phyloP scores from a whole-genome alignment of 768 basidiomycete genomes.

The Suillus americanus region DNA sequence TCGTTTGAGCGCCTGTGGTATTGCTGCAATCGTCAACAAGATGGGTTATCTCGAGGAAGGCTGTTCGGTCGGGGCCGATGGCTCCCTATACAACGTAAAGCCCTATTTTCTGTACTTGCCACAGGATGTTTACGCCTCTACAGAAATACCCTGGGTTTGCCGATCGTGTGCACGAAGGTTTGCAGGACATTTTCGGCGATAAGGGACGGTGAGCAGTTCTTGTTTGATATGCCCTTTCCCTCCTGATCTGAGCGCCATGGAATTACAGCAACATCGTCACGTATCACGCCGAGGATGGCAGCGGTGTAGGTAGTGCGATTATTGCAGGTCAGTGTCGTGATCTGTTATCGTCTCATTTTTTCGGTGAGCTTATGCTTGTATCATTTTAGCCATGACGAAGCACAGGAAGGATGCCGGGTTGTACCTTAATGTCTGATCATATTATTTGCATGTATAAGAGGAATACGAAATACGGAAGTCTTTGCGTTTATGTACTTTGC shows the following conservation, averaged over 20 bases:
- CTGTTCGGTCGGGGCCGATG: slow-evolving; percentile 89
- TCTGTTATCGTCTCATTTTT: background rate
- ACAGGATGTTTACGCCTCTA: background rate
- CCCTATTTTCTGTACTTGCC: slow-evolving; percentile 11
- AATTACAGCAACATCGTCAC: slow-evolving; percentile 54
- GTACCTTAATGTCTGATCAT: slow-evolving; percentile 47
- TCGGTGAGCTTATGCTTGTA: slow-evolving; percentile 5
- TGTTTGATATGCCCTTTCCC: background rate
- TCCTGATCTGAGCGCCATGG: slow-evolving; percentile 54
- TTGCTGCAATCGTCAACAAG: slow-evolving; percentile 94
- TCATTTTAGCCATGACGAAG: slow-evolving; percentile 81
- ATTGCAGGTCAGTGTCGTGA: slow-evolving; percentile 65
- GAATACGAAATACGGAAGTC: background rate
- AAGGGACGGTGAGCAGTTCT: slow-evolving; percentile 71
- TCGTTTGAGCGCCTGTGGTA: slow-evolving; percentile 89
- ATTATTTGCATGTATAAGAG: background rate
- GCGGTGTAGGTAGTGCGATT: slow-evolving; percentile 94
- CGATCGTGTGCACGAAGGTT: slow-evolving; percentile 88
- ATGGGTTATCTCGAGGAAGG: slow-evolving; percentile 92
- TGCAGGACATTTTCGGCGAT: slow-evolving; percentile 94
- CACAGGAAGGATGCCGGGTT: slow-evolving; percentile 67
- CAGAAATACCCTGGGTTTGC: slow-evolving; percentile 98
- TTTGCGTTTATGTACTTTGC: background rate
- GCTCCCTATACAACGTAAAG: slow-evolving; percentile 86
- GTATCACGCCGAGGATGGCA: slow-evolving; percentile 49